Evolutionary conservation across 2,329 filamentous ascomycete genomes (phyloP), one percentile per base, ranked within the genome.

Genomic region (Fusarium falciforme): DNA sequence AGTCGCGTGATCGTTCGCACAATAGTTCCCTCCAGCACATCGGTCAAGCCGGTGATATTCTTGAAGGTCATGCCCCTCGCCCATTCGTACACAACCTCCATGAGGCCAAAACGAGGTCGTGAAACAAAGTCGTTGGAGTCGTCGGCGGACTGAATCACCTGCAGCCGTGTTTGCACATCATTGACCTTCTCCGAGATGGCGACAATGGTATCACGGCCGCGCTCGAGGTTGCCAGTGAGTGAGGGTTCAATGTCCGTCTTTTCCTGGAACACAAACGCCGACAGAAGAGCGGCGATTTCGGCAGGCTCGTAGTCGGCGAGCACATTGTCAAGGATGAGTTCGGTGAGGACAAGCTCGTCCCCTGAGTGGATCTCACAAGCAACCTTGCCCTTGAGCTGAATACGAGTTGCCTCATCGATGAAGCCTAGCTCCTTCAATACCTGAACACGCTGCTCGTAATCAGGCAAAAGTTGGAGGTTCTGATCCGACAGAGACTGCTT

Each of bases 51-150:
- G 0, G 96, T 98, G 76, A 99, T 99, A 74, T 96, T 96, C 84
- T 97, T 97, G 88, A 99, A 99, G 61, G 94, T 96, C 94, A 98
- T 98, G 29, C 96, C 96, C 59, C 94, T 88, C 11, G 96, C 96
- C 96, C 96, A 99, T 83, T 99, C 96, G 81, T 98, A 98, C 36
- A 99, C 97, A 0, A 99, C 96, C 83, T 99, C 96, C 81, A 98
- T 95, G 65, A 99, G 89, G 1, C 96, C 96, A 80, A 99, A 99
- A 11, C 96, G 90, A 2, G 95, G 94, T 64, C 92, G 89, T 68
- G 91, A 94, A 38, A 94, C 93, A 79, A 98, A 98, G 82, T 98
- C 96, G 78, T 97, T 98, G 67, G 92, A 93, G 80, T 98, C 96
- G 64, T 98, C 96, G 1, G 93, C 89, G 0, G 93, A 94, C 67